Evolutionary conservation across 805 yeast genomes (phyloP).

Genomic region (Myxozyma melibiosi): DNA sequence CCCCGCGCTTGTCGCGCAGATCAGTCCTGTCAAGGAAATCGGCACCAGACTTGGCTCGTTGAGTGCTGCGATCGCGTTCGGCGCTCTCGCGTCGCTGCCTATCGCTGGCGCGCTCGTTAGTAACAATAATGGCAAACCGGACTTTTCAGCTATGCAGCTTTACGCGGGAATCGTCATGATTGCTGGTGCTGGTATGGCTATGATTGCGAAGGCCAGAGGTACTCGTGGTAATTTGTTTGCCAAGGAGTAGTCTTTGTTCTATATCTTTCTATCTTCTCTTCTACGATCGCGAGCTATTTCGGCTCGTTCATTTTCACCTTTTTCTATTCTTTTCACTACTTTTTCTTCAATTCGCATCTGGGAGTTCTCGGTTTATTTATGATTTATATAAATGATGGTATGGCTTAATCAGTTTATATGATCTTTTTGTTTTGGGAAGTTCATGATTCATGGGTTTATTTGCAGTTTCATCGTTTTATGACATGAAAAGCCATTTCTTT

Average conservation of each 20-base stretch:
- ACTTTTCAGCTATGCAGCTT: conserved; percentile 30
- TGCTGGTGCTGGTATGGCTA: conserved; percentile 30
- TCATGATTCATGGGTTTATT: conserved; percentile 9
- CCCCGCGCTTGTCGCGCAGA: conserved; percentile 41
- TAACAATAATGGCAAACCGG: conserved; percentile 5
- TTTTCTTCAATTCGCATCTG: neutral
- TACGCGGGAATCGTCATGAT: conserved; percentile 34
- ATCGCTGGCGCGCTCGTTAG: conserved; percentile 39
- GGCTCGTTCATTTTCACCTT: neutral
- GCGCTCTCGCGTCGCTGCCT: conserved; percentile 42
- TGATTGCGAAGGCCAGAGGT: conserved; percentile 24
- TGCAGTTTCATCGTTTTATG: neutral
- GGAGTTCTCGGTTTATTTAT: conserved; percentile 6
- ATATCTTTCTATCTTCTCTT: no score
- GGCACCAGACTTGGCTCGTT: conserved; percentile 61
- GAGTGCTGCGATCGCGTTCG: conserved; percentile 58
- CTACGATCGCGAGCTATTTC: no score
- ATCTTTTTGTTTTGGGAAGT: neutral
- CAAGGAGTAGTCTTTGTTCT: conserved; percentile 6
- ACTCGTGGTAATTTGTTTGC: conserved; percentile 28
- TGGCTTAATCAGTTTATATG: conserved; percentile 9
- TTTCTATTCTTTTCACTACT: neutral
- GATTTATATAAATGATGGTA: conserved; percentile 7
- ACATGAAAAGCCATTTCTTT: no score
- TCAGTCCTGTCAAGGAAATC: conserved; percentile 37